phyloP scores from a whole-genome alignment of 768 basidiomycete species.

The Russula vinacea region DNA sequence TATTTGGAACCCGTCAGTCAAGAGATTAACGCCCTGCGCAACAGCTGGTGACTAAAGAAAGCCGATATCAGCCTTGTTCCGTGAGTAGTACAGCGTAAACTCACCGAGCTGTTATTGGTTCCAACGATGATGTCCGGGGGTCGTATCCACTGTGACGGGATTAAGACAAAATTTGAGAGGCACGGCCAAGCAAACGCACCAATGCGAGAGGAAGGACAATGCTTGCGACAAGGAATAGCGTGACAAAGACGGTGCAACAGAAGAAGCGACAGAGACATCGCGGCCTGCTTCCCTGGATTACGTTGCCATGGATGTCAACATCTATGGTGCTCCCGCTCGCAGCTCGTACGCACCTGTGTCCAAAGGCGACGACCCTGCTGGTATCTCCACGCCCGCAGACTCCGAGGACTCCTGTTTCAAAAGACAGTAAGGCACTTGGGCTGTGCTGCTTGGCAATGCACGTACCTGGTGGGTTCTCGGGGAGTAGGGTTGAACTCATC shows the following conservation, averaged over 20 bases:
- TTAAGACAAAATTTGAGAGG: constrained; percentile 13
- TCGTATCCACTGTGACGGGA: constrained; percentile 58
- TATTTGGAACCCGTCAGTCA: constrained; percentile 25
- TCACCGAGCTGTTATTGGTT: constrained; percentile 39
- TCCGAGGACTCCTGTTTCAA: constrained; percentile 16
- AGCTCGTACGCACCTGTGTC: constrained; percentile 23
- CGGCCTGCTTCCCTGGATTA: constrained; percentile 55
- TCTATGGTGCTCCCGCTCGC: not conserved
- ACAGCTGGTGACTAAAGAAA: not conserved
- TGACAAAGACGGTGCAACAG: constrained; percentile 69
- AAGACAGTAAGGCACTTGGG: not conserved
- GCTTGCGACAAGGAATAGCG: constrained; percentile 60
- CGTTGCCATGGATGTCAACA: constrained; percentile 37
- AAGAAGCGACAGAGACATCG: constrained; percentile 66
- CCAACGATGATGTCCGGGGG: constrained; percentile 69
- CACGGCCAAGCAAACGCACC: constrained; percentile 43
- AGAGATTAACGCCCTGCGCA: constrained; percentile 7
- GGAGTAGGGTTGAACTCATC: constrained; percentile 4
- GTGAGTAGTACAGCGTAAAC: constrained; percentile 44
- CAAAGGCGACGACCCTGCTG: constrained; percentile 28
- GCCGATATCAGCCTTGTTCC: not conserved
- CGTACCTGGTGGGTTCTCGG: constrained; percentile 9
- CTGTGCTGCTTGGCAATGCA: not conserved
- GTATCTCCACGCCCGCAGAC: constrained; percentile 23
- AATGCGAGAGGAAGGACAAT: constrained; percentile 64